Percentiles rank a stretch among this genome's conserved stretches.
Conservation (phyloP, 176 grass and related monocot genomes). For the Oropetium thomaeum region DNA sequence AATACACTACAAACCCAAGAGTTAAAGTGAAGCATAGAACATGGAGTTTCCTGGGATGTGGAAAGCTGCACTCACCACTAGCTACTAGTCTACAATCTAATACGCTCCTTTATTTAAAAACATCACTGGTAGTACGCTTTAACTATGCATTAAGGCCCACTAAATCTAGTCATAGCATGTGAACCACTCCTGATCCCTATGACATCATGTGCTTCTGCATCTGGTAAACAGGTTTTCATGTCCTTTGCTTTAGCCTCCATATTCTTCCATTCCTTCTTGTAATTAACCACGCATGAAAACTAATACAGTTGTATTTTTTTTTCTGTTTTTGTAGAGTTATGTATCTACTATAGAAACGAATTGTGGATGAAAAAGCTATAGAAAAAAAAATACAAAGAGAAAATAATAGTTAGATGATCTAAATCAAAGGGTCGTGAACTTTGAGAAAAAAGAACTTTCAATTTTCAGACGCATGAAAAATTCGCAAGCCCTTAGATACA, state of each 20-base stretch:
- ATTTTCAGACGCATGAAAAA: too few relatives aligned
- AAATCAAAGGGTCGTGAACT: too few relatives aligned
- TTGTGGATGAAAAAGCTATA: too few relatives aligned
- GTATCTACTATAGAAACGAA: too few relatives aligned
- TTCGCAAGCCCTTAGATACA: too few relatives aligned
- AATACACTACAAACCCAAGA: not conserved
- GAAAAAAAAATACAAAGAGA: too few relatives aligned
- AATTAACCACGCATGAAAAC: too few relatives aligned
- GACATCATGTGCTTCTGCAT: constrained; percentile 31
- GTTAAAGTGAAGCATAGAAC: not conserved
- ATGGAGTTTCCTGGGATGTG: not conserved
- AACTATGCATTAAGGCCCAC: constrained; percentile 38
- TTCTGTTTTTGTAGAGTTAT: too few relatives aligned
- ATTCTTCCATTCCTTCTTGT: too few relatives aligned
- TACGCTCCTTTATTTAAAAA: not conserved
- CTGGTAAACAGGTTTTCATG: constrained; percentile 27
- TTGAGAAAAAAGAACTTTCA: too few relatives aligned
- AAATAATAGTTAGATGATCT: too few relatives aligned
- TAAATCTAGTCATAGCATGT: constrained; percentile 42
- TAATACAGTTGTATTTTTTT: too few relatives aligned
- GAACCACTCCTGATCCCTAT: constrained; percentile 34
- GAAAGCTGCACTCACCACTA: constrained; percentile 11
- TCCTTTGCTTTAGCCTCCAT: not conserved
- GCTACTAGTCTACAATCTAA: not conserved
- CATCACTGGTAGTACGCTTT: not conserved